Evolutionary conservation across 2,329 filamentous ascomycete genomes (phyloP).

Genomic region (Fusarium sp.): DNA sequence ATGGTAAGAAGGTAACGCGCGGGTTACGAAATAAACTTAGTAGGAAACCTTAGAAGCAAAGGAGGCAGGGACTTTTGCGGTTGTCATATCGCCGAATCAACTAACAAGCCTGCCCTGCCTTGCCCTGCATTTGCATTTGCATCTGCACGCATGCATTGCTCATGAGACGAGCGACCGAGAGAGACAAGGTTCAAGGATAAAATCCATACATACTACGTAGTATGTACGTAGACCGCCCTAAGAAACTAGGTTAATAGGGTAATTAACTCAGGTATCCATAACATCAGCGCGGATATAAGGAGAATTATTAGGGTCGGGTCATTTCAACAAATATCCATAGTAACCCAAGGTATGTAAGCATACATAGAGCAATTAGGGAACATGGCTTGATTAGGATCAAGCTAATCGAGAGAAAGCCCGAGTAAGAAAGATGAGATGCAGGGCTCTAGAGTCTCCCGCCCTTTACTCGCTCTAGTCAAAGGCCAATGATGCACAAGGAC

Average conservation of each 20-base stretch:
- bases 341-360: not conserved
- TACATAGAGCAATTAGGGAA: constrained; percentile 5
- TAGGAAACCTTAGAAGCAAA: constrained; percentile 10
- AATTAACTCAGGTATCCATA: not conserved
- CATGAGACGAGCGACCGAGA: constrained; percentile 8
- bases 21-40: constrained; percentile 15
- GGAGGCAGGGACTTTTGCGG: constrained; percentile 24
- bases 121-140: not conserved
- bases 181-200: constrained; percentile 28
- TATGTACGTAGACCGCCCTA: not conserved
- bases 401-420: constrained; percentile 4
- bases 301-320: constrained; percentile 5
- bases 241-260: not conserved
- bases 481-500: constrained; percentile 18
- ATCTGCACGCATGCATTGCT: not conserved
- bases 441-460: not conserved
- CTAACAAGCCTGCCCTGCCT: constrained; percentile 30
- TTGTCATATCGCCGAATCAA: constrained; percentile 27
- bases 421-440: not conserved
- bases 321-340: not conserved
- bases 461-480: not conserved
- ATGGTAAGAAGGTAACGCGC: constrained; percentile 2
- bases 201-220: constrained; percentile 13
- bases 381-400: constrained; percentile 2
- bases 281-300: constrained; percentile 9